Evolutionary conservation across 768 basidiomycete genomes (phyloP).

Genomic region (Agaricus blazei): DNA sequence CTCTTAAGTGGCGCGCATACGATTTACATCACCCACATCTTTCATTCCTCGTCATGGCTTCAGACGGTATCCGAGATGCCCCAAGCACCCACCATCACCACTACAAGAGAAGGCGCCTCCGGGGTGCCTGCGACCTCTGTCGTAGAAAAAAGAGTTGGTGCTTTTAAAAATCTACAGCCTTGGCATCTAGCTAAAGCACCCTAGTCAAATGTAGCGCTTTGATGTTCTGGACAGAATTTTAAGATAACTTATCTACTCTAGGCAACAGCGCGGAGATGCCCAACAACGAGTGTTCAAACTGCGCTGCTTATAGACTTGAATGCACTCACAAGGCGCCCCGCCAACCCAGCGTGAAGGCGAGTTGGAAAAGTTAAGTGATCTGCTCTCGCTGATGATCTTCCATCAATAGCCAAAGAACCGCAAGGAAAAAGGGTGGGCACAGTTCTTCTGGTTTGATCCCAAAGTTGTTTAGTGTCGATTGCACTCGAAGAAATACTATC

Average conservation of each 20-base stretch:
- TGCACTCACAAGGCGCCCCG: constrained; percentile 54
- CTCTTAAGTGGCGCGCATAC: neutral
- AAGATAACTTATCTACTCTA: constrained; percentile 13
- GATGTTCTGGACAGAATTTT: too few species aligned
- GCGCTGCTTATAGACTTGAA: constrained; percentile 37
- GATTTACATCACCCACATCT: neutral
- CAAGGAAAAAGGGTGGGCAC: constrained; percentile 26
- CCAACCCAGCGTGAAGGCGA: constrained; percentile 37
- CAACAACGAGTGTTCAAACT: constrained; percentile 51
- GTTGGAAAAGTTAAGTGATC: neutral
- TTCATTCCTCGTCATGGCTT: constrained; percentile 9
- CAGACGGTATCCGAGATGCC: constrained; percentile 10
- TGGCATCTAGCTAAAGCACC: constrained; percentile 4
- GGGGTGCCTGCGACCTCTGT: constrained; percentile 44
- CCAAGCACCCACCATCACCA: constrained; percentile 2
- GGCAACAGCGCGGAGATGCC: constrained; percentile 64
- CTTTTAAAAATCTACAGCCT: neutral
- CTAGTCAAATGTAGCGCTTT: constrained; percentile 33
- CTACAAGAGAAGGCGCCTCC: constrained; percentile 34
- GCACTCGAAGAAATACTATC: constrained; percentile 19
- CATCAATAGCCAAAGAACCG: constrained; percentile 23
- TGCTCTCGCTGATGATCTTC: neutral
- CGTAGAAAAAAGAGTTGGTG: constrained; percentile 36
- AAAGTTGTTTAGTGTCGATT: too few species aligned
- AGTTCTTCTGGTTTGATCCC: neutral